These are phyloP conservation scores for Blastocystis sp. DNA, from an alignment of 352 stramenopile genomes.

Conservation along the genomic window DNA sequence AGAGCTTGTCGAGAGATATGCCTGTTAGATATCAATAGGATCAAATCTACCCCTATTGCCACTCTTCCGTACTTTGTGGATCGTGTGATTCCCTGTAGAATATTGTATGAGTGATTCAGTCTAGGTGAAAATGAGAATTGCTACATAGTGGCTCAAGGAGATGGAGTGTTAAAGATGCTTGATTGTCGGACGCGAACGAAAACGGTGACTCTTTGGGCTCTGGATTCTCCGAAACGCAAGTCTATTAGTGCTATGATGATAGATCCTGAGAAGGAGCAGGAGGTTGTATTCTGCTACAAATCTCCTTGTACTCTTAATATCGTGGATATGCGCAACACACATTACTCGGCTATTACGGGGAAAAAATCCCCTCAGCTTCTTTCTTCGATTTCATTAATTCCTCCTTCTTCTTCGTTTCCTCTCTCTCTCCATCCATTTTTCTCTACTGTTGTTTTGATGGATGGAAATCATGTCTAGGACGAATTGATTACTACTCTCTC, in stretches of 20 bases:
- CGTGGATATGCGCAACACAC: slow-evolving; percentile 25
- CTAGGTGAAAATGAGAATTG: not conserved
- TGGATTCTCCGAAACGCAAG: not conserved
- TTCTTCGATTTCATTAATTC: not conserved
- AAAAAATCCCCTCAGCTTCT: slow-evolving; percentile 17
- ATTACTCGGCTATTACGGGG: slow-evolving; percentile 18
- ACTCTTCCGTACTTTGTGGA: slow-evolving; percentile 37
- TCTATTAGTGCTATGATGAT: not conserved
- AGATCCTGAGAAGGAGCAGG: not conserved
- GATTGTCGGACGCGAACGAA: slow-evolving; percentile 6
- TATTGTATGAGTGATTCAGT: not conserved
- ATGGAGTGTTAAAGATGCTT: not conserved
- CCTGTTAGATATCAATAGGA: not conserved
- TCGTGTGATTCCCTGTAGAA: not conserved
- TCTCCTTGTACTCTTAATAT: not conserved
- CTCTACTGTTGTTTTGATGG: not conserved
- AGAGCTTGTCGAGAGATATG: not conserved
- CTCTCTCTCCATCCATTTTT: slow-evolving; percentile 42
- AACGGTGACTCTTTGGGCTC: not conserved
- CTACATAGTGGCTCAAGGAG: not conserved
- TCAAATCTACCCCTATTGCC: not conserved
- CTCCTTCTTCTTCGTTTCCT: not conserved
- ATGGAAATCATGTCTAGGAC: not conserved
- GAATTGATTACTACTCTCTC: slow-evolving; percentile 22
- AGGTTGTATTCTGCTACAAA: slow-evolving; percentile 12